Evolutionary conservation across 164 flowering plant species (phyloP).

Genomic region (Piper longum): DNA sequence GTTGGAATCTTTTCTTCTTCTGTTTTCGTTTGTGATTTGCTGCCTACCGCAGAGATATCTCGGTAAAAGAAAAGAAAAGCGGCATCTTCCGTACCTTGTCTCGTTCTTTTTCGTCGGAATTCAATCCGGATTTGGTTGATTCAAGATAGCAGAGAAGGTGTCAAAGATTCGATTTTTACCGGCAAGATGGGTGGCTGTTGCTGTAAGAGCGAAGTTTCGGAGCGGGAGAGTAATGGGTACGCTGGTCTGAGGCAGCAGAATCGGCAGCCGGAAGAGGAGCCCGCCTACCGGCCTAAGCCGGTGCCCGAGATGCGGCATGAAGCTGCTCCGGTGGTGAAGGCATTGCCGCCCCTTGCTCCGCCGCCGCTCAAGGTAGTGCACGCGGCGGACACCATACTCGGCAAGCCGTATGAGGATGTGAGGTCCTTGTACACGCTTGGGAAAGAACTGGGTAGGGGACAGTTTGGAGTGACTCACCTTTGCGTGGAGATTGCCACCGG

Average conservation of each 20-base stretch:
- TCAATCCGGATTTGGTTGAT: no score
- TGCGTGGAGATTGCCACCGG: constrained; percentile 63
- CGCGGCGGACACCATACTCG: constrained; percentile 50
- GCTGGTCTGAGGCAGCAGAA: background rate
- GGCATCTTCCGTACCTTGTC: no score
- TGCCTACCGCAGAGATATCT: no score
- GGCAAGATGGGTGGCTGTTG: constrained; percentile 19
- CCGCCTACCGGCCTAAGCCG: constrained; percentile 8
- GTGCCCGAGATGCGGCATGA: constrained; percentile 11
- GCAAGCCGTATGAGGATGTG: constrained; percentile 63
- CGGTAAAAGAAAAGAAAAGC: no score
- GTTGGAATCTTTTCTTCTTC: no score
- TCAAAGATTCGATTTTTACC: no score
- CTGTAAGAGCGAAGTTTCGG: constrained; percentile 10
- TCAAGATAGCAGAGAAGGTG: no score
- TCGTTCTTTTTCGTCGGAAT: no score
- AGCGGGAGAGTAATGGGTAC: constrained; percentile 7
- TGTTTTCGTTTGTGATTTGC: no score
- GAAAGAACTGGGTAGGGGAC: constrained; percentile 86
- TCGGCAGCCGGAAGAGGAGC: constrained; percentile 6
- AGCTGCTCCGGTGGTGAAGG: constrained; percentile 1
- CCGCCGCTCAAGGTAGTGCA: constrained; percentile 20
- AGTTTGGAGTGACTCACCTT: constrained; percentile 84
- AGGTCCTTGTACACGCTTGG: constrained; percentile 43
- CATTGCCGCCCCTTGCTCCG: background rate